Conservation (phyloP, 2,329 filamentous ascomycete species). For the Dissoconium aciculare region DNA sequence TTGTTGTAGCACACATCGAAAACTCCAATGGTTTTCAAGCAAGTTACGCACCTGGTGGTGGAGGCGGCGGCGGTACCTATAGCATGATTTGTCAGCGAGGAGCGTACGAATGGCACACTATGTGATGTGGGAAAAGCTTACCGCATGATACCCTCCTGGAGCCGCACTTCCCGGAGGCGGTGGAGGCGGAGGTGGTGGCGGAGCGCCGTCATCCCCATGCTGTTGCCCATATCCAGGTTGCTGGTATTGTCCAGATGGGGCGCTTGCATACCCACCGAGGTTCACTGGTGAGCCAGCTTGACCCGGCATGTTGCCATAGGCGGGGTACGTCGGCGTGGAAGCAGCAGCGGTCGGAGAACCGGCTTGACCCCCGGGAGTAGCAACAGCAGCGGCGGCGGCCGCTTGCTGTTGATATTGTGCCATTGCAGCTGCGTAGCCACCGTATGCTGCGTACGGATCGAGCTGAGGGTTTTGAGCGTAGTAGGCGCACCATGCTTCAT, state of each 20-base stretch:
- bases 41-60: conserved; percentile 2
- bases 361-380: no score
- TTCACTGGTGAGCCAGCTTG: not conserved
- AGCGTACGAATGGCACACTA: not conserved
- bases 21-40: no score
- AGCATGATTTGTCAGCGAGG: not conserved
- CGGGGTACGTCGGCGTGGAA: not conserved
- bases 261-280: not conserved
- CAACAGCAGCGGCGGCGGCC: not conserved
- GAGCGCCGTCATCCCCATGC: no score
- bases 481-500: conserved; percentile 57
- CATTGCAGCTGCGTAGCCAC: conserved; percentile 43
- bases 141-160: not conserved
- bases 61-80: not conserved
- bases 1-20: no score
- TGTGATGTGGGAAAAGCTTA: not conserved
- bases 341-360: no score
- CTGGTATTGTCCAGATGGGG: not conserved
- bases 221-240: no score
- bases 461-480: conserved; percentile 70
- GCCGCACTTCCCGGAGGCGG: not conserved
- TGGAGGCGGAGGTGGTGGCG: not conserved
- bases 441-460: conserved; percentile 82
- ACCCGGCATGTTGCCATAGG: not conserved
- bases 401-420: conserved; percentile 11